These are phyloP conservation scores for Fonsecaea pedrosoi DNA, from an alignment of 2,329 filamentous ascomycete species.

Conservation along the genomic window DNA sequence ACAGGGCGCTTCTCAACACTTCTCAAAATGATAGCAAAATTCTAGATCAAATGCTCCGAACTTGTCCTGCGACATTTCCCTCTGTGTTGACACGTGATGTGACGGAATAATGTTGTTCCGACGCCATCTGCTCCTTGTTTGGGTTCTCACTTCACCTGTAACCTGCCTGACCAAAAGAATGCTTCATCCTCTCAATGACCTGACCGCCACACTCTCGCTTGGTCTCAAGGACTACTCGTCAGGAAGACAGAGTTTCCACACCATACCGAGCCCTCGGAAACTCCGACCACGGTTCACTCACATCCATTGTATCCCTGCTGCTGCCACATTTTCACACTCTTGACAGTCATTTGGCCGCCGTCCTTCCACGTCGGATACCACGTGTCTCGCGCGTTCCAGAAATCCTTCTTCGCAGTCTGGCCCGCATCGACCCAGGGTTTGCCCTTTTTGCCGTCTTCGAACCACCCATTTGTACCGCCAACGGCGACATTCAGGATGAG, in stretches of 20 bases:
- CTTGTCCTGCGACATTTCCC: neutral
- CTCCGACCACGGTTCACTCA: slow-evolving; percentile 2
- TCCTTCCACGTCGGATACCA: slow-evolving; percentile 82
- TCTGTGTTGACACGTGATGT: neutral
- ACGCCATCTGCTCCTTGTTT: no score
- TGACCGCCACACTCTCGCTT: neutral
- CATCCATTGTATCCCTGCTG: slow-evolving; percentile 51
- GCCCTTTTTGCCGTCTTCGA: slow-evolving; percentile 70
- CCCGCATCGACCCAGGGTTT: slow-evolving; percentile 82
- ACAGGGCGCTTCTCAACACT: neutral
- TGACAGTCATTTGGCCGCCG: slow-evolving; percentile 70
- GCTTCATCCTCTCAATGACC: neutral
- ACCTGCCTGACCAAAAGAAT: no score
- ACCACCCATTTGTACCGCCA: slow-evolving; percentile 83
- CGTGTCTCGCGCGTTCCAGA: slow-evolving; percentile 70
- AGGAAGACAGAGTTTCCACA: neutral
- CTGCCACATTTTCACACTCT: slow-evolving; percentile 73
- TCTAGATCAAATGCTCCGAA: neutral
- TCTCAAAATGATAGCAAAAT: slow-evolving; percentile 3
- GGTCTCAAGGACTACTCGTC: neutral
- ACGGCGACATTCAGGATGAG: slow-evolving; percentile 78
- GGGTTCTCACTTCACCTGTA: neutral
- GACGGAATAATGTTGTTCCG: neutral
- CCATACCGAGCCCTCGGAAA: neutral
- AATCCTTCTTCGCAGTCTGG: slow-evolving; percentile 72